Evolutionary conservation across 306 rosid genomes (phyloP), one percentile per base, ranked within the genome.

Genomic region (Cicer arietinum): DNA sequence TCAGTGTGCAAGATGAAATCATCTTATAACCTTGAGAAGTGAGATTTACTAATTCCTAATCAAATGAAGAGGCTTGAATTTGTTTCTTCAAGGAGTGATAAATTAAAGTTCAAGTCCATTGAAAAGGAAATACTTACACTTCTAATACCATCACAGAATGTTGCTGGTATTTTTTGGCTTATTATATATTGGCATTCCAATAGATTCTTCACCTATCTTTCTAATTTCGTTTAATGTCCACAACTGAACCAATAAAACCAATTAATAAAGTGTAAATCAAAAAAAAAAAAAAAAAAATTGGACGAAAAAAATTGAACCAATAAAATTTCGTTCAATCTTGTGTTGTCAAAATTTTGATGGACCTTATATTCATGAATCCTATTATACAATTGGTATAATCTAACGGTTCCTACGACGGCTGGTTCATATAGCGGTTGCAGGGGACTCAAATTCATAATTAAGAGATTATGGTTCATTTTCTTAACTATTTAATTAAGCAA

Each of bases 1-100:
- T 90, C 80, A 86, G 97, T 71, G 99, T 92, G 51, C 96, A 85
- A 79, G 99, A 90, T 61, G 99, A 94, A 81, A 92, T 94, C 67
- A 94, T 94, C 73, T 92, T 94, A 47, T 94, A 66, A 80, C 75
- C 57, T 9, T 37, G 7, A 59, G 30, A 51, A 67, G 20, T 18
- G 30, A 64, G 68, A 61, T 67, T 65, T 73, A 61, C 75, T 46
- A 5, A 20, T n/a, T 22, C 52, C 51, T 56, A 67, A 65, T 10
- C 42, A 78, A 67, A 44, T 20, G 65, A 54, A 47, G 77, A 62
- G 75, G 71, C 40, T 66, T 71, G 64, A 20, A 53, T 61, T 61
- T 54, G 71, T 62, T 62, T 60, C 69, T 40, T 69, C n/a, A 16
- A 30, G 53, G 17, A 56, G 57, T 69, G 74, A 65, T 37, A 42